These are phyloP conservation scores for Taxillus chinensis DNA, from an alignment of 164 flowering plant species.

Conservation along the genomic window DNA sequence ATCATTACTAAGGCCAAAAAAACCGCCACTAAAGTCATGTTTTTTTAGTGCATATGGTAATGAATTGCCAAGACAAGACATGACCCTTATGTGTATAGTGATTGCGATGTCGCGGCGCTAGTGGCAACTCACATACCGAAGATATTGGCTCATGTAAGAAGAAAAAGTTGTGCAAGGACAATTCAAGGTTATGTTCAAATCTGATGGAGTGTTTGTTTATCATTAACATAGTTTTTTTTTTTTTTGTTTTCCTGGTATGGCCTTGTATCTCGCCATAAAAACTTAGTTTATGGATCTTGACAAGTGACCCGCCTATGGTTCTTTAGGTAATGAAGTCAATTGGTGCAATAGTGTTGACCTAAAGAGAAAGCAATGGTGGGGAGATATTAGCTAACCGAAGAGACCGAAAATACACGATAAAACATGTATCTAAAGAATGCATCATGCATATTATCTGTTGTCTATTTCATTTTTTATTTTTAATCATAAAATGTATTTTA, in stretches of 20 bases:
- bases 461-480: background rate
- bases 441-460: background rate
- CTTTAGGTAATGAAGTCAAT: slow-evolving; percentile 2
- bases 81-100: slow-evolving; percentile 8
- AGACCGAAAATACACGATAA: slow-evolving; percentile 17
- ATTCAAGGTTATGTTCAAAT: slow-evolving; percentile 13
- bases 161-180: slow-evolving; percentile 16
- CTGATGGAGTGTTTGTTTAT: background rate
- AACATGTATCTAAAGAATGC: slow-evolving; percentile 11
- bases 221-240: background rate
- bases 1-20: background rate
- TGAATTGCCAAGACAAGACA: slow-evolving; percentile 20
- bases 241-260: background rate
- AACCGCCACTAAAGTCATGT: no score
- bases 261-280: background rate
- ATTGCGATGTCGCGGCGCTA: background rate
- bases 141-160: slow-evolving; percentile 15
- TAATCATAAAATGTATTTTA: no score
- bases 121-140: slow-evolving; percentile 12
- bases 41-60: background rate
- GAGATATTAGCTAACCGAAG: slow-evolving; percentile 18
- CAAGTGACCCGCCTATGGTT: background rate
- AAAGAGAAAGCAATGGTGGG: slow-evolving; percentile 25
- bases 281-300: background rate
- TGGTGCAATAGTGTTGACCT: slow-evolving; percentile 6